phyloP scores from a whole-genome alignment of 257 asterid species.

The Solanum ossicruentum region DNA sequence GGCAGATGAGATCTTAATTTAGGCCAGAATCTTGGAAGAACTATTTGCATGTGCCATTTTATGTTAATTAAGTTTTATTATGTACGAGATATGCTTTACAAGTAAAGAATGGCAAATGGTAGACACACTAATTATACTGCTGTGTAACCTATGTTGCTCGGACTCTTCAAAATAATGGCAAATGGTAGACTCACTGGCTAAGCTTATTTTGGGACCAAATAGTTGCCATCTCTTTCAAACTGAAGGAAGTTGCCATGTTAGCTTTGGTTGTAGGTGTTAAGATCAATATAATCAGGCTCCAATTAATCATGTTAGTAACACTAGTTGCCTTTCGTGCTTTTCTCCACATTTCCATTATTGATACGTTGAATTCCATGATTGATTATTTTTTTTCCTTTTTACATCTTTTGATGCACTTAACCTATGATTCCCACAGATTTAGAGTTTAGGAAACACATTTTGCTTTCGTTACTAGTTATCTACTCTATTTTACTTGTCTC shows the following conservation, averaged over 20 bases:
- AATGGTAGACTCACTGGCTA: not conserved
- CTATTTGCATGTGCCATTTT: not conserved
- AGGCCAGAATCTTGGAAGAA: not conserved
- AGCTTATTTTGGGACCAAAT: not conserved
- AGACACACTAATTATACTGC: not conserved
- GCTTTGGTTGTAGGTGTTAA: not conserved
- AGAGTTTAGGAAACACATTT: not conserved
- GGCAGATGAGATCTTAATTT: not conserved
- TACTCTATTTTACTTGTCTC: not conserved
- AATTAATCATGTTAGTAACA: not conserved
- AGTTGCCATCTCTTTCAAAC: not conserved
- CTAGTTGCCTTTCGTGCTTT: not conserved
- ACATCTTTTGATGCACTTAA: not conserved
- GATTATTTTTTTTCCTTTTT: not conserved
- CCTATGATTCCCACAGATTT: not conserved
- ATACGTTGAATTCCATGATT: not conserved
- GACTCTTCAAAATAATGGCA: not conserved
- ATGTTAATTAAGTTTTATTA: not conserved
- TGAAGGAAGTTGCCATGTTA: not conserved
- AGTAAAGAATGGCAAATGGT: not conserved
- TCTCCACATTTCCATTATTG: not conserved
- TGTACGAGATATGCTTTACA: not conserved
- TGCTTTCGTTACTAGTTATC: not conserved
- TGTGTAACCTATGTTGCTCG: not conserved
- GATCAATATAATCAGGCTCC: not conserved